These are phyloP conservation scores for Ceratopteris richardii DNA, from an alignment of 75 land plant species.

Conservation along the genomic window DNA sequence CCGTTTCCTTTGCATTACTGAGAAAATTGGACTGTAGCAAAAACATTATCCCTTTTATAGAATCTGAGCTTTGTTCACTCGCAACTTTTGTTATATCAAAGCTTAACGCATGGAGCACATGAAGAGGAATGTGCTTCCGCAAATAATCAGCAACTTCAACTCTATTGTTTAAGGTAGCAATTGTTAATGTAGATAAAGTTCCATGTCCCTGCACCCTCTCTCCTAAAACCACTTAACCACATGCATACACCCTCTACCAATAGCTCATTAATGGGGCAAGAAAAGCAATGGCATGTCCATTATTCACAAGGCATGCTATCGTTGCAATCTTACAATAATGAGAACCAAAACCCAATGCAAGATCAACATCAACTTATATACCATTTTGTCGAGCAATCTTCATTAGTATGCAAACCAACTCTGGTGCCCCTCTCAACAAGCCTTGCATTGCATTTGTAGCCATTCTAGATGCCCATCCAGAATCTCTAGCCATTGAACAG, in stretches of 20 bases:
- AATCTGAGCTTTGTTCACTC: slow-evolving; percentile 69
- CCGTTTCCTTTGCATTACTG: slow-evolving; percentile 60
- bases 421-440: slow-evolving; percentile 84
- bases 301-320: slow-evolving; percentile 87
- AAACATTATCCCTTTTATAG: slow-evolving; percentile 72
- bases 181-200: slow-evolving; percentile 90
- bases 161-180: slow-evolving; percentile 80
- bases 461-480: slow-evolving; percentile 87
- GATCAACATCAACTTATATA: slow-evolving; percentile 89
- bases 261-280: slow-evolving; percentile 89
- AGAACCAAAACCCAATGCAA: slow-evolving; percentile 92
- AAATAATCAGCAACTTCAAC: slow-evolving; percentile 66
- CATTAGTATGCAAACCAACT: slow-evolving; percentile 82
- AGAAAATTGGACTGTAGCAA: slow-evolving; percentile 71
- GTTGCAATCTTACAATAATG: slow-evolving; percentile 85
- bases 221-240: slow-evolving; percentile 84
- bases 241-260: slow-evolving; percentile 79
- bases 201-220: slow-evolving; percentile 90
- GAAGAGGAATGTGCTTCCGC: slow-evolving; percentile 71
- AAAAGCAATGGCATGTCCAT: slow-evolving; percentile 72
- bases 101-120: slow-evolving; percentile 74
- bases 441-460: slow-evolving; percentile 92
- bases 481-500: slow-evolving; percentile 92
- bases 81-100: slow-evolving; percentile 87
- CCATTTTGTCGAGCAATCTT: slow-evolving; percentile 94